Conservation (phyloP, 352 stramenopile species). For the Phytophthora brassicae region DNA sequence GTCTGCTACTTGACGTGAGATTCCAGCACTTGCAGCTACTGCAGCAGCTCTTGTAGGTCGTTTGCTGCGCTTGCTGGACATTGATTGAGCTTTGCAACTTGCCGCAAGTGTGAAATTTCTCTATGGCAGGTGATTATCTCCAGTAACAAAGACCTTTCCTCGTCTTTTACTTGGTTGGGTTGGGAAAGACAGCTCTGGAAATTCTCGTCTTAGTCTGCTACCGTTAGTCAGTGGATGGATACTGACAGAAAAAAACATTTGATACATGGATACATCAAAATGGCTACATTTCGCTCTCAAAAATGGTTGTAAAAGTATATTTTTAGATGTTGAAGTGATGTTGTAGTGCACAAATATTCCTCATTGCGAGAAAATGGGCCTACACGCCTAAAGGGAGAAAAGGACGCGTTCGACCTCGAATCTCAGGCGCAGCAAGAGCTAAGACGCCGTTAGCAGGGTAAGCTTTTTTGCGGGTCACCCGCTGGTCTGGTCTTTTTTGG, state of each 20-base stretch:
- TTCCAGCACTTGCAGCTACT: constrained; percentile 13
- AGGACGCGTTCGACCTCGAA: constrained; percentile 1
- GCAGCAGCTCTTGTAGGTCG: constrained; percentile 23
- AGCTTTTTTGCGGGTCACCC: no score
- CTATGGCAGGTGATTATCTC: not conserved
- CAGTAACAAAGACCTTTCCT: not conserved
- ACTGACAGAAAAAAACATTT: not conserved
- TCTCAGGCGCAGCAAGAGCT: constrained; percentile 12
- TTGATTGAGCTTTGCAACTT: no score
- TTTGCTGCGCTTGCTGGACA: not conserved
- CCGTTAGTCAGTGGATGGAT: not conserved
- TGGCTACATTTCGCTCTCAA: no score
- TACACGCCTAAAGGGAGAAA: constrained; percentile 20
- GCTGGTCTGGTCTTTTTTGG: no score
- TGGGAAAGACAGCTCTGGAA: constrained; percentile 6
- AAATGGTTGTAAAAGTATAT: constrained; percentile 12
- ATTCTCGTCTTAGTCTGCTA: not conserved
- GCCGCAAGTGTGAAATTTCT: not conserved
- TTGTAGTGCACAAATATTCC: not conserved
- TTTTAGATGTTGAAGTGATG: constrained; percentile 11
- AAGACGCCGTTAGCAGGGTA: constrained; percentile 15
- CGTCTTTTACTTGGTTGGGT: constrained; percentile 6
- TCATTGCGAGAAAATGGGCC: constrained; percentile 13
- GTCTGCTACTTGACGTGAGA: constrained; percentile 18
- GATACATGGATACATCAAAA: no score